Evolutionary conservation across 1,284 basidiomycete species (phyloP).

Genomic region (Amylostereum areolatum): DNA sequence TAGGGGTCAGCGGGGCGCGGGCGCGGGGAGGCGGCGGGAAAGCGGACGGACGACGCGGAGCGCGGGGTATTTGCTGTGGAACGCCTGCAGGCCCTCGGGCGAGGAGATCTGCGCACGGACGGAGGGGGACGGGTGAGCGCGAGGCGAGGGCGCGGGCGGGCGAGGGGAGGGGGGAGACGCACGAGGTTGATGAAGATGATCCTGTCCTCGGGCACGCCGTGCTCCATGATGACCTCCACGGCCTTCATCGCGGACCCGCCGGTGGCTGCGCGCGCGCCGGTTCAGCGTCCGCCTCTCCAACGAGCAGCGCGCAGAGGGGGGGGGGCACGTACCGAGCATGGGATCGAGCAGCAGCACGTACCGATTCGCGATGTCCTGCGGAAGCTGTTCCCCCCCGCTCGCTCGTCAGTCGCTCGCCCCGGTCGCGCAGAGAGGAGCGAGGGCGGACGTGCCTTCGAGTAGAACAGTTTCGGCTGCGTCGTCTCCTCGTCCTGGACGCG

Average conservation of each 20-base stretch:
- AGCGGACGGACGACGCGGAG: conserved; percentile 68
- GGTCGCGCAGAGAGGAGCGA: not conserved
- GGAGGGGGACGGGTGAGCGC: not conserved
- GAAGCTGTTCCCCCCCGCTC: conserved; percentile 70
- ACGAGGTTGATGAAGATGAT: conserved; percentile 98
- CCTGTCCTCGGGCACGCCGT: conserved; percentile 83
- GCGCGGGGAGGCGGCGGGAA: not conserved
- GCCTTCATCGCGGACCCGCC: conserved; percentile 98
- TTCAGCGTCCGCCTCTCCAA: too few relatives aligned
- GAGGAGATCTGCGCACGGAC: conserved; percentile 66
- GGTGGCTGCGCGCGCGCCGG: conserved; percentile 61
- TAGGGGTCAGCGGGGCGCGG: not conserved
- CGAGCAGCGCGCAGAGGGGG: too few relatives aligned
- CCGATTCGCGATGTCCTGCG: conserved; percentile 86
- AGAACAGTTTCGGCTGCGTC: conserved; percentile 84
- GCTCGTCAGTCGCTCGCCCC: not conserved
- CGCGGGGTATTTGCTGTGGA: conserved; percentile 76
- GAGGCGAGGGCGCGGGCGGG: conserved; percentile 1
- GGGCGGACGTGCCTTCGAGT: conserved; percentile 55
- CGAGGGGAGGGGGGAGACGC: conserved; percentile 14
- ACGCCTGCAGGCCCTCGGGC: conserved; percentile 85
- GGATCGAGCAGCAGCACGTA: conserved; percentile 96
- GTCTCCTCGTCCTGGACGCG: conserved; percentile 82
- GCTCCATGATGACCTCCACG: conserved; percentile 87
- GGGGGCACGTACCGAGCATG: conserved; percentile 77